Base-by-base conservation (phyloP, 2,329 filamentous ascomycete genomes). In the Hypocreales sp. region DNA sequence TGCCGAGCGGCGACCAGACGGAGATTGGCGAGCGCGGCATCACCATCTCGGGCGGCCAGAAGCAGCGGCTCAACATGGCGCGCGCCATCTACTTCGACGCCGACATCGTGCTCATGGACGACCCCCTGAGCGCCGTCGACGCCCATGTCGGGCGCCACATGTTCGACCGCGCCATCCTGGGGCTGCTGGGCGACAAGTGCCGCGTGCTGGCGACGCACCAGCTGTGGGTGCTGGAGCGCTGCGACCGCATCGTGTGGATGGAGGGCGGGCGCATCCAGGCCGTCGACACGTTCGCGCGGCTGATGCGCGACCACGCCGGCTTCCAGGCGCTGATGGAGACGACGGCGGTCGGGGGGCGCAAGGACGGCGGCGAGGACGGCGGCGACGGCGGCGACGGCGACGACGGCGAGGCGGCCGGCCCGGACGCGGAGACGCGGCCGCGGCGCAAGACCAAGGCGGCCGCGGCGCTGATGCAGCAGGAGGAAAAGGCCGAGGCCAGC, bases 11-110 rank as follows among this genome's bases (percentile, higher is more conserved):
- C 10, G 90, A 95, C 41, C 53, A 68, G 40, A 98, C 87, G 0
- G 87, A 95, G 49, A 93, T 95, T 44, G 90, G 87, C 15, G 90
- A 95, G 51, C 75, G 84, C 34, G 87, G 90, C 28, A 94, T 95
- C 44, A 95, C 84, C 1, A 79, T 95, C 2, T 93, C 84, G 12
- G 87, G 90, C 31, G 87, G 87, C 2, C 87, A 95, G 51, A 94
- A 94, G 51, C 87, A 94, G 50, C 73, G 90, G 8, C 61, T 94
- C 39, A 95, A 94, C 46, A 94, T 95, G 44, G 90, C 90, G 12
- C 70, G 90, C 26, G 72, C 74, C 33, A 77, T 79, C 37, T 66
- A 86, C 55, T 79, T 76, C 33, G 61, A 78, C 34, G 64, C 73
- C 8, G 71, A 77, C 31, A 66, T 79, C 27, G 63, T 79, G 13